These are phyloP conservation scores for Penicillium sp. DNA, from an alignment of 2,329 filamentous ascomycete genomes.

Conservation along the genomic window DNA sequence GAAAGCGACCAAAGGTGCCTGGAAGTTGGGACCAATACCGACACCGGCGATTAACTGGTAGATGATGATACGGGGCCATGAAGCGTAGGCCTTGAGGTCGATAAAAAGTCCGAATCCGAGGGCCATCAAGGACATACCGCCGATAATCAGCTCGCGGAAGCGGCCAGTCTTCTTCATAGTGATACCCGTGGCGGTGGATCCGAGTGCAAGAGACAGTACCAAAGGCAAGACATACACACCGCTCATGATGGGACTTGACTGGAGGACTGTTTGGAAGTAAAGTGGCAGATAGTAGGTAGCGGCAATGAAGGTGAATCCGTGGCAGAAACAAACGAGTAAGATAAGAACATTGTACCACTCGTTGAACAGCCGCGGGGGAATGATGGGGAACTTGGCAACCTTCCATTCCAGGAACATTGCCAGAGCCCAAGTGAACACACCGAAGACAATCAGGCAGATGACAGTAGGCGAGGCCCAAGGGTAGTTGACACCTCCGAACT, in stretches of 20 bases:
- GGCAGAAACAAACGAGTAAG: conserved; percentile 67
- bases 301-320: conserved; percentile 75
- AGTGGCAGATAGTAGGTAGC: conserved; percentile 78
- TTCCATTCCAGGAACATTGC: conserved; percentile 74
- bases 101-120: conserved; percentile 68
- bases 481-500: conserved; percentile 74
- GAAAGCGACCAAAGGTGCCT: conserved; percentile 62
- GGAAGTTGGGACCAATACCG: conserved; percentile 64
- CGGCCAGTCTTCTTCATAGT: conserved; percentile 71
- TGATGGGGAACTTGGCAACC: conserved; percentile 72
- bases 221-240: conserved; percentile 74
- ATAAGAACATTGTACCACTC: conserved; percentile 65
- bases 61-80: conserved; percentile 50
- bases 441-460: conserved; percentile 75
- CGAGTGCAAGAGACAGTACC: conserved; percentile 65
- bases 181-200: conserved; percentile 62
- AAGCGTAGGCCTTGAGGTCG: conserved; percentile 55
- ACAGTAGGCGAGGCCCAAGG: conserved; percentile 76
- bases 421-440: conserved; percentile 59
- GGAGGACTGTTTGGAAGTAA: conserved; percentile 77
- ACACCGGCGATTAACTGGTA: conserved; percentile 62
- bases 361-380: conserved; percentile 71
- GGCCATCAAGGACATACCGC: conserved; percentile 59
- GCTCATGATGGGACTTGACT: conserved; percentile 66
- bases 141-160: conserved; percentile 62